Evolutionary conservation across 1,284 basidiomycete genomes (phyloP).

Genomic region (Heterobasidion irregulare): DNA sequence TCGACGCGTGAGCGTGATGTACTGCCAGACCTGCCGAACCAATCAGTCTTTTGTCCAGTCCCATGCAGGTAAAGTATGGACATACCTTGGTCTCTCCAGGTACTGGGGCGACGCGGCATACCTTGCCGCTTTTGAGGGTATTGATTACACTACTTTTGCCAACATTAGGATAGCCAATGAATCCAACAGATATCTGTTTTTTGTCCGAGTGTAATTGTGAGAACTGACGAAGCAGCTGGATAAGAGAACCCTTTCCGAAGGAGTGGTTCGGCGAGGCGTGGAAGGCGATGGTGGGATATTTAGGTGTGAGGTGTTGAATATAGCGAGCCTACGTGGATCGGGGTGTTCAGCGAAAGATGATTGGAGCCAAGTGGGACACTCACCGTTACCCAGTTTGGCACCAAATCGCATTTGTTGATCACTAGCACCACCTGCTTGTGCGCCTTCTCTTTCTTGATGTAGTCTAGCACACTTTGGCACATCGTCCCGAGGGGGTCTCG

Average conservation of each 20-base stretch:
- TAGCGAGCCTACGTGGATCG: conserved; percentile 72
- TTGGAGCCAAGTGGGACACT: conserved; percentile 20
- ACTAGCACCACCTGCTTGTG: conserved; percentile 97
- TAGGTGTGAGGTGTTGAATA: conserved; percentile 92
- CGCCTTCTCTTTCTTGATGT: conserved; percentile 91
- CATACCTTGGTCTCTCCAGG: conserved; percentile 94
- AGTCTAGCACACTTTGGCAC: conserved; percentile 93
- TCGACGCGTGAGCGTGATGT: conserved; percentile 91
- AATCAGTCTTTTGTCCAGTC: background rate
- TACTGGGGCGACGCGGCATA: conserved; percentile 94
- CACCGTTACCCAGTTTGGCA: conserved; percentile 98
- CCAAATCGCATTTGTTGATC: conserved; percentile 98
- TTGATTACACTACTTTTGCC: conserved; percentile 98
- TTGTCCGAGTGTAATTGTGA: conserved; percentile 96
- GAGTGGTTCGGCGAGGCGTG: conserved; percentile 99
- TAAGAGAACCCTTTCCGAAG: conserved; percentile 97
- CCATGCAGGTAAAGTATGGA: too few species aligned
- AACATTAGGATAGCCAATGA: conserved; percentile 98
- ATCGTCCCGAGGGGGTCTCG: conserved; percentile 96
- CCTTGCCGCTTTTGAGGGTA: conserved; percentile 97
- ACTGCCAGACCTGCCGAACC: conserved; percentile 90
- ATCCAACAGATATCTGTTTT: conserved; percentile 98
- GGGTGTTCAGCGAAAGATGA: conserved; percentile 1
- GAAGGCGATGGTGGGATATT: conserved; percentile 95
- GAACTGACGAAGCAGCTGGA: conserved; percentile 95